Evolutionary conservation across 208 protist genomes (phyloP).

Genomic region (Leishmania gerbilli): DNA sequence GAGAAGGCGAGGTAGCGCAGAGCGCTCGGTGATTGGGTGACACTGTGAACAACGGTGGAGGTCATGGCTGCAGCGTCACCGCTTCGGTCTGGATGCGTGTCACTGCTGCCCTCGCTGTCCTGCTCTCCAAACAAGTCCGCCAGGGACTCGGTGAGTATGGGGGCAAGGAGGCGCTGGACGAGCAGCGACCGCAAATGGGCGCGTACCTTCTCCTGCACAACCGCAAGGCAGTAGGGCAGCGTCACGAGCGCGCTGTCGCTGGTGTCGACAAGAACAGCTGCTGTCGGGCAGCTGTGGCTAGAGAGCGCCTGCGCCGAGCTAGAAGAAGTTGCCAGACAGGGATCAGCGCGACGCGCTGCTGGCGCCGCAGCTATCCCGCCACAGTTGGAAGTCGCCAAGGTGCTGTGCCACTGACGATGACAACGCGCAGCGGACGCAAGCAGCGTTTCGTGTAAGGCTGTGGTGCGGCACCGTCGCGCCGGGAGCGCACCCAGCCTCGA

Average conservation of each 20-base stretch:
- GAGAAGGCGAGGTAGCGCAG: slow-evolving; percentile 27
- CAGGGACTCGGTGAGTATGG: background rate
- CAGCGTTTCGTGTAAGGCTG: background rate
- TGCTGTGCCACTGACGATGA: background rate
- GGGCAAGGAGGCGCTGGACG: slow-evolving; percentile 4
- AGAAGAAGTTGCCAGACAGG: background rate
- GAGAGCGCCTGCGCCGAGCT: background rate
- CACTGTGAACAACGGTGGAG: slow-evolving; percentile 8
- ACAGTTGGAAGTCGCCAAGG: background rate
- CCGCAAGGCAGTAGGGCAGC: slow-evolving; percentile 13
- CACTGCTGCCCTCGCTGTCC: background rate
- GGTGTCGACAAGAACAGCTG: slow-evolving; percentile 20
- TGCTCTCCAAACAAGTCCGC: background rate
- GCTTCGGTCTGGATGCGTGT: too few species aligned
- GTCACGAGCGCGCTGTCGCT: slow-evolving; percentile 13
- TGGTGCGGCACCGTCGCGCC: background rate
- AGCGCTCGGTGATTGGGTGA: background rate
- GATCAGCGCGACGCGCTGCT: background rate
- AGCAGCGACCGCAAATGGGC: slow-evolving; percentile 8
- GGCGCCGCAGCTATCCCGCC: background rate
- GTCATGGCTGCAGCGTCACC: background rate
- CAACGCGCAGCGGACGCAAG: background rate
- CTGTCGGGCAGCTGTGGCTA: slow-evolving; percentile 13
- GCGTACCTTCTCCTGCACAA: slow-evolving; percentile 21
- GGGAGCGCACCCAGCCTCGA: background rate